Conservation (phyloP, 306 rosid species). For the Vigna mungo region DNA sequence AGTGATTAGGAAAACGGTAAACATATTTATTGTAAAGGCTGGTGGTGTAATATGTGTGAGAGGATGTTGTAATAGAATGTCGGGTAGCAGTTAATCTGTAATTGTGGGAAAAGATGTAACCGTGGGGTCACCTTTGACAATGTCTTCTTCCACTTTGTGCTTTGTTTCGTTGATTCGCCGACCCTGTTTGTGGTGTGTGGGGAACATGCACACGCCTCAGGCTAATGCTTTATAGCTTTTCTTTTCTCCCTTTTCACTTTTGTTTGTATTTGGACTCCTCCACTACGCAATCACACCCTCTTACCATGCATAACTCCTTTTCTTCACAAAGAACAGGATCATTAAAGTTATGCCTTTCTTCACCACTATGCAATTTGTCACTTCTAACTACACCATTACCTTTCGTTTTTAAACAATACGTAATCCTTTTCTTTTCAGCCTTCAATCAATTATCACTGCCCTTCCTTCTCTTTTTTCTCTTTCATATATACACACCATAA, state of each 20-base stretch:
- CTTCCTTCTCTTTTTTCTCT: neutral
- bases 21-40: neutral
- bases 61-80: neutral
- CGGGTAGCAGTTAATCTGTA: neutral
- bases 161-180: constrained; percentile 47
- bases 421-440: no score
- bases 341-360: constrained; percentile 60
- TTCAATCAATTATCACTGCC: no score
- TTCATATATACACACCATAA: neutral
- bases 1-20: neutral
- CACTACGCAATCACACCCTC: constrained; percentile 46
- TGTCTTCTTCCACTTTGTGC: constrained; percentile 46
- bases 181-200: constrained; percentile 34
- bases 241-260: constrained; percentile 41
- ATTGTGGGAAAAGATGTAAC: no score
- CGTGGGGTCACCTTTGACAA: constrained; percentile 38
- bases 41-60: no score
- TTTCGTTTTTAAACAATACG: no score
- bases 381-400: neutral
- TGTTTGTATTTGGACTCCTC: constrained; percentile 48
- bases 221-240: constrained; percentile 51
- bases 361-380: constrained; percentile 42
- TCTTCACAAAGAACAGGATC: constrained; percentile 10
- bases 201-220: constrained; percentile 59
- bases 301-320: neutral